Evolutionary conservation across 2,329 filamentous ascomycete species (phyloP), one percentile per base, ranked within the genome.

Genomic region (Aulographum hederae): DNA sequence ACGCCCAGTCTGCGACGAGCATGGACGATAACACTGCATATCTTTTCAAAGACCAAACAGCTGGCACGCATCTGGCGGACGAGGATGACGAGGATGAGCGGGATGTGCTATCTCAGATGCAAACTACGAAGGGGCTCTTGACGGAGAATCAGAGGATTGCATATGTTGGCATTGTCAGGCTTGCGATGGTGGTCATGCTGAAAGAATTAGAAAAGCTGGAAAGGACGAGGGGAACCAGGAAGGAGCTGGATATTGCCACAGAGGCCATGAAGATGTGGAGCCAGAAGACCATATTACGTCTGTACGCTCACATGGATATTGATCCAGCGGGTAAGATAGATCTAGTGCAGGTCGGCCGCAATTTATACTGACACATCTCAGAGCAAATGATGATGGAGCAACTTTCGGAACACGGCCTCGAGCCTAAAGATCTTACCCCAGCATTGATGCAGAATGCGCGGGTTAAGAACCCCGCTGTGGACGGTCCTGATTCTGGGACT

Each of bases 371-470:
- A 30, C 14, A 28, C 17, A 15, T 13, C 20, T 53, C 55, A 36
- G 89, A 98, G 54, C 89, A 98, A 59, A 64, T 98, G 51, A 98
- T 98, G 89, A 94, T 98, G 42, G 89, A 98, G 57, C 89, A 98
- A 53, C 63, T 98, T 36, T 77, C 80, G 10, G 79, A 89, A 35
- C 89, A 98, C 54, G 89, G 86, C 4, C 84, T 98, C 5, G 64
- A 82, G 38, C 77, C 89, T 1, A 61, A 63, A 28, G 89, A 98
- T 50, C 61, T 98, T 35, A 85, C 82, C 0, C 77, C 80, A 0
- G 70, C 80, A 1, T 63, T 98, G 28, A 92, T 92, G 75, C 73
- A 81, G 39, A 98, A 95, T 52, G 72, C 89, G 10, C 69, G 84
- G 32, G 85, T 98, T 20, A 82, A 82, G 46, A 98, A 98, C 46